Percentiles rank a stretch among this genome's conserved stretches.
Conservation (phyloP, 2,329 filamentous ascomycete genomes). For the Cercospora beticola region DNA sequence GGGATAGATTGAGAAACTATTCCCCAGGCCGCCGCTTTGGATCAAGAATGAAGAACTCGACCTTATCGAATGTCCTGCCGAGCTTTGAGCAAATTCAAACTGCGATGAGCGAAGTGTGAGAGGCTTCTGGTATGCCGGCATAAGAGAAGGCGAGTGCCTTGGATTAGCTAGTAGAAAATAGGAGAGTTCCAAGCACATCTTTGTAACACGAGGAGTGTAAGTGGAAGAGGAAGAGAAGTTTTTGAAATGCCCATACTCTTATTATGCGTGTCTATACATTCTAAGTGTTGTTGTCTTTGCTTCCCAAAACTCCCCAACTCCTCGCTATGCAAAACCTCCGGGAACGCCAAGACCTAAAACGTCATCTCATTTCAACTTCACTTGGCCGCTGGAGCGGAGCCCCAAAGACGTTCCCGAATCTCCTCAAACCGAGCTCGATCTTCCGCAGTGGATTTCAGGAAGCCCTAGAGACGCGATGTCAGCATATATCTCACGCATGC, state of each 20-base stretch:
- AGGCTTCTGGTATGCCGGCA: too few species aligned
- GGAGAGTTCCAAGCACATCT: too few species aligned
- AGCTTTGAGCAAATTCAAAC: too few species aligned
- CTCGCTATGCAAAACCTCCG: not conserved
- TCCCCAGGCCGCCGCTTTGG: too few species aligned
- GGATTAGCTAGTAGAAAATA: too few species aligned
- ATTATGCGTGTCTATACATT: not conserved
- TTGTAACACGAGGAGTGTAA: too few species aligned
- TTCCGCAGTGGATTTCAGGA: not conserved
- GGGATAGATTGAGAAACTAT: too few species aligned
- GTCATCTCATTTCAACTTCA: not conserved
- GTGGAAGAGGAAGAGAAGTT: not conserved
- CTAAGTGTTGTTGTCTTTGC: not conserved
- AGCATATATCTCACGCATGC: not conserved
- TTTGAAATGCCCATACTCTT: not conserved
- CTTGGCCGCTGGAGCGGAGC: not conserved
- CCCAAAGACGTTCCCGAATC: not conserved
- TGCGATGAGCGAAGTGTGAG: too few species aligned
- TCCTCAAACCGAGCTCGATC: not conserved
- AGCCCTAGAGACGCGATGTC: not conserved
- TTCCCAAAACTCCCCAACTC: not conserved
- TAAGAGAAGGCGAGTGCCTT: too few species aligned
- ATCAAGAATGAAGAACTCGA: too few species aligned
- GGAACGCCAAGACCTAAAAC: not conserved
- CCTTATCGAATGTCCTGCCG: too few species aligned